Conservation (phyloP, 2,329 filamentous ascomycete species). For the Hirsutella thompsonii region DNA sequence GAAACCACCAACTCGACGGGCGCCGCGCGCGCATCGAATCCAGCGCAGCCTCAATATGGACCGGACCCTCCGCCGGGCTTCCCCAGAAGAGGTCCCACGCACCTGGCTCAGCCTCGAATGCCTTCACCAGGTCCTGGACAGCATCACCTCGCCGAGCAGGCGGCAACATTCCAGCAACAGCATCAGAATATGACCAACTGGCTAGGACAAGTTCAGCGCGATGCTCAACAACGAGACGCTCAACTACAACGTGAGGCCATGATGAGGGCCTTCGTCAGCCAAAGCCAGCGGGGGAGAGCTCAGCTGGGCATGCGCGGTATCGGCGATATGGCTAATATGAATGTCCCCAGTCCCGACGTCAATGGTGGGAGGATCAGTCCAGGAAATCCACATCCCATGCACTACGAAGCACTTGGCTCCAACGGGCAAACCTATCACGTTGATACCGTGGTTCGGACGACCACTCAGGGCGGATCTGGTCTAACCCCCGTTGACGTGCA, state of each 20-base stretch:
- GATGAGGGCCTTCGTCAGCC: conserved; percentile 26
- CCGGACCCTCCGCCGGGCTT: conserved; percentile 16
- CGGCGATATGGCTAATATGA: conserved; percentile 16
- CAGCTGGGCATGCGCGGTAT: conserved; percentile 26
- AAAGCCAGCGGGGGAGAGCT: conserved; percentile 28
- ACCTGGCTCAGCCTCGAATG: conserved; percentile 15
- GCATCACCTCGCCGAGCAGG: conserved; percentile 14
- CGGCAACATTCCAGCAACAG: conserved; percentile 21
- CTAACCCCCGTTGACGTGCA: conserved; percentile 31
- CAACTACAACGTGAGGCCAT: conserved; percentile 23
- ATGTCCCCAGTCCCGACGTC: conserved; percentile 9
- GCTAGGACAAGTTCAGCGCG: conserved; percentile 28
- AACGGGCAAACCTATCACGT: conserved; percentile 22
- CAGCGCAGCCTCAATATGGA: conserved; percentile 10
- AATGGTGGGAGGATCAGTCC: conserved; percentile 12
- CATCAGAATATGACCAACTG: conserved; percentile 31
- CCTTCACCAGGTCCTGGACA: conserved; percentile 15
- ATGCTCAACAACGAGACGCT: conserved; percentile 2
- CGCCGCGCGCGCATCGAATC: conserved; percentile 8
- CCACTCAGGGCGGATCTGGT: conserved; percentile 9
- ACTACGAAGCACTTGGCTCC: conserved; percentile 18
- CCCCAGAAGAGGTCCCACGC: conserved; percentile 15
- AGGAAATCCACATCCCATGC: conserved; percentile 14
- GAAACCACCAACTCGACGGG: conserved; percentile 7
- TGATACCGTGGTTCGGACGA: conserved; percentile 17